Base-by-base conservation (phyloP, 2,329 filamentous ascomycete genomes). In the Colletotrichum paranaense region DNA sequence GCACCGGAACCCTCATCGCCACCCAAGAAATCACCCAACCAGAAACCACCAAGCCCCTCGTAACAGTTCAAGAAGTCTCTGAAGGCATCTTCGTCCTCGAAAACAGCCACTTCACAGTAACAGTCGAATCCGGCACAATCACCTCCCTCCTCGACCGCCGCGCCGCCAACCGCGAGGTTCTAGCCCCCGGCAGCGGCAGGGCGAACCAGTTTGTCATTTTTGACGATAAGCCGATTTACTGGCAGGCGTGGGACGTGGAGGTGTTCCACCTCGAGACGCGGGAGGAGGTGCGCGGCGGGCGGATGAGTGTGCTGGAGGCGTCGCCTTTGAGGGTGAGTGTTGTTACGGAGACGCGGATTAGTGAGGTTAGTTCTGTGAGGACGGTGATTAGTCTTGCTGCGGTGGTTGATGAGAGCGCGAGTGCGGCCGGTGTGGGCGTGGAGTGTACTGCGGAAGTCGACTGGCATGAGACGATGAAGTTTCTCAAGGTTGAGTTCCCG, bases 211-310 rank as follows among this genome's bases (percentile, higher is more conserved):
- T 91, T 7, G 91, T 92, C 64, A 86, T 93, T 22, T 93, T 91
- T 76, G 91, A 93, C 76, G 91, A 93, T 78, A 92, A 93, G 81
- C 91, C 91, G 5, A 85, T 93, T 4, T 92, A 92, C 81, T 93
- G 91, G 91, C 91, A 93, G 78, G 91, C 91, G 1, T 93, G 91
- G 91, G 91, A 93, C 77, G 91, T 92, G 2, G 91, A 93, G 78
- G 90, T 93, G 7, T 93, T 88, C 81, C 91, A 93, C 73, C 84
- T 93, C 3, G 85, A 91, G 14, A 92, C 91, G 0, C 86, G 91
- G 19, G 85, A 90, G 75, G 91, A 92, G 77, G 82, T 93, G 8
- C 78, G 83, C 4, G 83, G 86, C 4, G 83, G 83, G 68, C 86
- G 85, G 62, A 88, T 88, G 3, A 81, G 81, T 35, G 88, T 93